phyloP scores from a whole-genome alignment of 2,329 filamentous ascomycete genomes.

The Penicillium sclerotigenum region DNA sequence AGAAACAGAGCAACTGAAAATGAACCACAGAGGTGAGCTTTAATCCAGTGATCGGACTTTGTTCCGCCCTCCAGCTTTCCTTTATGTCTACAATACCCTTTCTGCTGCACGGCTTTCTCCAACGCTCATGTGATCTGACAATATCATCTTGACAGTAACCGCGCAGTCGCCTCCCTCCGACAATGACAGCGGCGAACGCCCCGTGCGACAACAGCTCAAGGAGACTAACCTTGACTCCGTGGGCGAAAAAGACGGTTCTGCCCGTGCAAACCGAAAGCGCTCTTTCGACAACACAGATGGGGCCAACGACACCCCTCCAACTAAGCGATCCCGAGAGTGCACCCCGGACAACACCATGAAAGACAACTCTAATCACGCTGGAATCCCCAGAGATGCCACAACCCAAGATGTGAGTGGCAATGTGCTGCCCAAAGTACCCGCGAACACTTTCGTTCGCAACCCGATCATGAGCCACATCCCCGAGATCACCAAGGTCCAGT shows the following conservation, averaged over 20 bases:
- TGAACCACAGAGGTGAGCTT: conserved; percentile 1
- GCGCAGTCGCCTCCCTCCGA: conserved; percentile 33
- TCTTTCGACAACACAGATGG: conserved; percentile 31
- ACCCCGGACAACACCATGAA: conserved; percentile 25
- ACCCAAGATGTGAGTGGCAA: neutral
- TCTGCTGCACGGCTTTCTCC: neutral
- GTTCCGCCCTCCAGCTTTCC: neutral
- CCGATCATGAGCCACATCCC: neutral
- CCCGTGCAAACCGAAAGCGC: conserved; percentile 31
- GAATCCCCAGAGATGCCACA: neutral
- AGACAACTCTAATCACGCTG: conserved; percentile 11
- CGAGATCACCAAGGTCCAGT: neutral
- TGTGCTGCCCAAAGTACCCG: neutral
- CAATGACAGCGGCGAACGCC: conserved; percentile 51
- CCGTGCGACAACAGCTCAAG: conserved; percentile 59
- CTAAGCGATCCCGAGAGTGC: conserved; percentile 45
- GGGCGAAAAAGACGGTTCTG: conserved; percentile 14
- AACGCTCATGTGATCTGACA: conserved; percentile 8
- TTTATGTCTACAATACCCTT: neutral
- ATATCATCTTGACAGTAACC: conserved; percentile 15
- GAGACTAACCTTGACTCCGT: conserved; percentile 56
- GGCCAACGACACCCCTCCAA: conserved; percentile 30
- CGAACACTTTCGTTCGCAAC: neutral
- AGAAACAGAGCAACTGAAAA: conserved; percentile 2
- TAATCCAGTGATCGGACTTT: neutral